Conservation (phyloP, 257 asterid genomes). For the Phtheirospermum japonicum region DNA sequence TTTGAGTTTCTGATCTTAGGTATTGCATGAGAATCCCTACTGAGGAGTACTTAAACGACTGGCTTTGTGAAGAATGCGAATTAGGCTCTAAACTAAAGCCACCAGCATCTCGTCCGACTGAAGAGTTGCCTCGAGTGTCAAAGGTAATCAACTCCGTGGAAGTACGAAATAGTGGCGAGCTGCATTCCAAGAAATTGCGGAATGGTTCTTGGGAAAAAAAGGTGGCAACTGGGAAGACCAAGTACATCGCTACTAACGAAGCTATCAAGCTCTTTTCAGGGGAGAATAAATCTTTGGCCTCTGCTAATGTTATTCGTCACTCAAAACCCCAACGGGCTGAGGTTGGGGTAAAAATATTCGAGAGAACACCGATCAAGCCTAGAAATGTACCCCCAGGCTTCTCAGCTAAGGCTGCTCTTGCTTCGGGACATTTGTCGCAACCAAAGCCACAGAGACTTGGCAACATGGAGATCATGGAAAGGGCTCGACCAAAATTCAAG, state of each 20-base stretch:
- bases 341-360: slow-evolving; percentile 7
- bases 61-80: slow-evolving; percentile 56
- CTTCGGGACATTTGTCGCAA: slow-evolving; percentile 27
- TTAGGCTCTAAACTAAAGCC: slow-evolving; percentile 17
- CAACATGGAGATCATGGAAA: slow-evolving; percentile 22
- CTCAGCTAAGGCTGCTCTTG: slow-evolving; percentile 21
- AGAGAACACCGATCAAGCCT: slow-evolving; percentile 26
- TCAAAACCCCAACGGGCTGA: slow-evolving; percentile 25
- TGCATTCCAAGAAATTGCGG: slow-evolving; percentile 4
- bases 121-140: slow-evolving; percentile 18
- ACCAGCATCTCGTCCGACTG: slow-evolving; percentile 23
- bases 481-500: slow-evolving; percentile 28
- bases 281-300: slow-evolving; percentile 22
- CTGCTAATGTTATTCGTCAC: slow-evolving; percentile 12
- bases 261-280: slow-evolving; percentile 50
- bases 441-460: slow-evolving; percentile 34
- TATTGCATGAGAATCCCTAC: slow-evolving; percentile 45
- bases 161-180: slow-evolving; percentile 6
- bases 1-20: slow-evolving; percentile 35
- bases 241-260: slow-evolving; percentile 44
- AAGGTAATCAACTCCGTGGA: slow-evolving; percentile 11
- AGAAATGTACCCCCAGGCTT: slow-evolving; percentile 18
- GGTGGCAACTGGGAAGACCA: slow-evolving; percentile 51
- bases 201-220: slow-evolving; percentile 42
- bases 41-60: slow-evolving; percentile 25